Conservation (phyloP, 2,329 filamentous ascomycete genomes). For the Xylariaceae sp. region DNA sequence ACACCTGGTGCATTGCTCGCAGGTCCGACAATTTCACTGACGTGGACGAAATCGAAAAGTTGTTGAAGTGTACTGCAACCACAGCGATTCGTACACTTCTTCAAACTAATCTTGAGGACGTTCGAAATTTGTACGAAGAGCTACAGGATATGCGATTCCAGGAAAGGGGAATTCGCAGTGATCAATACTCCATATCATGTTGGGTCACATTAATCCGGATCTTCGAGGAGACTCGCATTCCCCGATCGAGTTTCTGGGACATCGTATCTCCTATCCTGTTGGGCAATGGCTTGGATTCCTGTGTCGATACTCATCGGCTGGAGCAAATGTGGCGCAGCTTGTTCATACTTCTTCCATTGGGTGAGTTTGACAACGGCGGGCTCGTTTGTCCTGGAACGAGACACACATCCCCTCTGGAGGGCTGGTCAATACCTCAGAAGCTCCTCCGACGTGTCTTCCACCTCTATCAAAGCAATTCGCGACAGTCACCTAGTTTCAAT, state of each 20-base stretch:
- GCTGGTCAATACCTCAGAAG: constrained; percentile 53
- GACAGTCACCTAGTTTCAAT: constrained; percentile 55
- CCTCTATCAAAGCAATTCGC: constrained; percentile 46
- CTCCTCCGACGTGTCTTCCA: constrained; percentile 50
- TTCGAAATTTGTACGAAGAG: constrained; percentile 40
- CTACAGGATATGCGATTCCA: constrained; percentile 37
- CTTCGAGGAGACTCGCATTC: constrained; percentile 42
- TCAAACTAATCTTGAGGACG: constrained; percentile 30
- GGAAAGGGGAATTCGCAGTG: constrained; percentile 44
- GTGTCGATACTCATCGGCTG: constrained; percentile 37
- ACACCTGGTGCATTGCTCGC: constrained; percentile 36
- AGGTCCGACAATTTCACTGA: constrained; percentile 25
- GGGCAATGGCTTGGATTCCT: constrained; percentile 24
- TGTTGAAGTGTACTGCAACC: constrained; percentile 36
- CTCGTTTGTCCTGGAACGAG: constrained; percentile 34
- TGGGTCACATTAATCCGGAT: constrained; percentile 54
- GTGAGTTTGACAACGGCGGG: constrained; percentile 51
- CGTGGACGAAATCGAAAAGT: constrained; percentile 39
- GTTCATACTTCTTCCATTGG: constrained; percentile 54
- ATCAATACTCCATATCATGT: constrained; percentile 38
- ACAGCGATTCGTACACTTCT: constrained; percentile 33
- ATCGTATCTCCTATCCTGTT: constrained; percentile 39
- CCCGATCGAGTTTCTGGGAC: constrained; percentile 54
- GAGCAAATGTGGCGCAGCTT: constrained; percentile 52
- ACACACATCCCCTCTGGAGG: constrained; percentile 37